phyloP scores from a whole-genome alignment of 805 yeast genomes.

The Candida glaebosa region DNA sequence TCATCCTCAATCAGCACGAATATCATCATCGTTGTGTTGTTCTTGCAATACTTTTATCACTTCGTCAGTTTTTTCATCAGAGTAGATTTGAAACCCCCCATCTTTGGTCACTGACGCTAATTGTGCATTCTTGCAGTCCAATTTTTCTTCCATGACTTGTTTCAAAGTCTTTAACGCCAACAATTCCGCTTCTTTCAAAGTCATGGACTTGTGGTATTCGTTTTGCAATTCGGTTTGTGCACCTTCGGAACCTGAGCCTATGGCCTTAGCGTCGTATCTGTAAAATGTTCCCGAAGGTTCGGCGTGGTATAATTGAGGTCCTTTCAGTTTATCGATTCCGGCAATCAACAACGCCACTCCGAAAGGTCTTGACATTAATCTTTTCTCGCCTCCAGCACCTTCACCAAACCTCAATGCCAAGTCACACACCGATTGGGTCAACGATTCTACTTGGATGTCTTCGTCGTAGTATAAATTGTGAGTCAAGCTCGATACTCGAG shows the following conservation, averaged over 20 bases:
- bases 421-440: constrained; percentile 96
- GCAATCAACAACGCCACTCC: constrained; percentile 97
- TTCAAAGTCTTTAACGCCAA: constrained; percentile 84
- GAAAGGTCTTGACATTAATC: constrained; percentile 96
- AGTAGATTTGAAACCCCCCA: constrained; percentile 80
- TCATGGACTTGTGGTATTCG: constrained; percentile 90
- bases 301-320: constrained; percentile 97
- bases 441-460: constrained; percentile 83
- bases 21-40: constrained; percentile 54
- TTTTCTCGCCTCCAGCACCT: constrained; percentile 93
- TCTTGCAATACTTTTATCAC: constrained; percentile 76
- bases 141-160: constrained; percentile 98
- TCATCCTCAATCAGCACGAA: constrained; percentile 13
- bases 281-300: constrained; percentile 99
- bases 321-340: constrained; percentile 87
- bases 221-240: constrained; percentile 97
- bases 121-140: constrained; percentile 93
- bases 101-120: constrained; percentile 87
- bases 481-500: constrained; percentile 83
- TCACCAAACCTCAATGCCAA: constrained; percentile 95
- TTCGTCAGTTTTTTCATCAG: constrained; percentile 76
- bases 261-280: constrained; percentile 97
- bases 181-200: constrained; percentile 89
- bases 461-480: constrained; percentile 91
- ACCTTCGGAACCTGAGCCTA: constrained; percentile 98